Evolutionary conservation across 805 yeast species (phyloP).

Genomic region (Saccharomycopsis sp.): DNA sequence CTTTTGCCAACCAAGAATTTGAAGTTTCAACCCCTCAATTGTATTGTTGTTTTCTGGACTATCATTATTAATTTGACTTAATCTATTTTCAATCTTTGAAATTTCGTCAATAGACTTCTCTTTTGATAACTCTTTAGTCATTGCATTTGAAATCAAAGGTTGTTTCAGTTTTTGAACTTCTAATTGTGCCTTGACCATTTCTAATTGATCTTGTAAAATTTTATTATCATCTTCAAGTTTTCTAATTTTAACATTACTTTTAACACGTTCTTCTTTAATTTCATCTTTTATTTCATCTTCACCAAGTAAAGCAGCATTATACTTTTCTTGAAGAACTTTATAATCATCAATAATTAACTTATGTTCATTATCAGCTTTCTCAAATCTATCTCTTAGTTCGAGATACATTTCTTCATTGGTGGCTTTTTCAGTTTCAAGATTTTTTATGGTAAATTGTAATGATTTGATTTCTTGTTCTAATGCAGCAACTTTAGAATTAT

Average conservation of each 20-base stretch:
- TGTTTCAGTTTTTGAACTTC: slow-evolving; percentile 7
- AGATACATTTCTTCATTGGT: slow-evolving; percentile 7
- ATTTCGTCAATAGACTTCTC: slow-evolving; percentile 4
- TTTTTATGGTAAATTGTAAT: slow-evolving; percentile 10
- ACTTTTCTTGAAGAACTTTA: slow-evolving; percentile 16
- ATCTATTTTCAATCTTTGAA: slow-evolving; percentile 8
- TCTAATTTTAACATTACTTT: slow-evolving; percentile 1
- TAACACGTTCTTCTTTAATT: slow-evolving; percentile 11
- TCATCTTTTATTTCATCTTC: slow-evolving; percentile 12
- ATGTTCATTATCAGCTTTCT: slow-evolving; percentile 11
- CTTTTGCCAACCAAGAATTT: slow-evolving; percentile 37
- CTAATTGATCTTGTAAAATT: slow-evolving; percentile 7
- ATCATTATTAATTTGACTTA: slow-evolving; percentile 12
- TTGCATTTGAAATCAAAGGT: neutral
- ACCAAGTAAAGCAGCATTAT: slow-evolving; percentile 9
- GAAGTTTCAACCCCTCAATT: slow-evolving; percentile 27
- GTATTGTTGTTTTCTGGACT: too few relatives aligned
- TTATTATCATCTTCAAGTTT: slow-evolving; percentile 8
- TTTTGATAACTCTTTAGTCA: slow-evolving; percentile 6
- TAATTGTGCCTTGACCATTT: slow-evolving; percentile 4
- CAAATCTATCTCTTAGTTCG: slow-evolving; percentile 8
- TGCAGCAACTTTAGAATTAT: neutral
- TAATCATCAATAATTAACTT: slow-evolving; percentile 15
- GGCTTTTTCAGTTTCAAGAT: slow-evolving; percentile 14
- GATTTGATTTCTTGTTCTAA: slow-evolving; percentile 10